These are phyloP conservation scores for Aureobasidium uvarum DNA, from an alignment of 2,329 filamentous ascomycete species.

Conservation along the genomic window DNA sequence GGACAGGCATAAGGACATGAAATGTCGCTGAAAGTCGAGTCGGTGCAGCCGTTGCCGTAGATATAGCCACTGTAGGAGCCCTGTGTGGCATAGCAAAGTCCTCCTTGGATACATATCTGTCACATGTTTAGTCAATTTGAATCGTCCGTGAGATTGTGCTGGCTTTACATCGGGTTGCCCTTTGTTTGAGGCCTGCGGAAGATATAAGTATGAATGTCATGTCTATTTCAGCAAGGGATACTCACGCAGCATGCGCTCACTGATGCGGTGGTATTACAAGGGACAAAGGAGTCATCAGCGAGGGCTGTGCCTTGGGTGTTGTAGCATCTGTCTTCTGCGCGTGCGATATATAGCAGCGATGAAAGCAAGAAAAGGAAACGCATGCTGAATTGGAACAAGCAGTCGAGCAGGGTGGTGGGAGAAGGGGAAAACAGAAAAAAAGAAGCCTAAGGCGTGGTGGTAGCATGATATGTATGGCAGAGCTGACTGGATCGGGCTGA, in stretches of 20 bases:
- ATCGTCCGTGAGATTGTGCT: neutral
- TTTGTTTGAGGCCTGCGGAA: slow-evolving; percentile 7
- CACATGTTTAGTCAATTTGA: neutral
- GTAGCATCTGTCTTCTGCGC: slow-evolving; percentile 1
- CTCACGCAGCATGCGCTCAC: slow-evolving; percentile 23
- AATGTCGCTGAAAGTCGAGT: neutral
- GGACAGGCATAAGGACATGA: slow-evolving; percentile 10
- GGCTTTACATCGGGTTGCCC: neutral
- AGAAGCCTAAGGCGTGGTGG: neutral
- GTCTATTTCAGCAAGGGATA: neutral
- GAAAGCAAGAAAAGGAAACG: neutral
- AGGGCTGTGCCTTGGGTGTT: slow-evolving; percentile 1
- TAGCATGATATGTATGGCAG: neutral
- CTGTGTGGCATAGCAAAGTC: slow-evolving; percentile 15
- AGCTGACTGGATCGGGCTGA: slow-evolving; percentile 2
- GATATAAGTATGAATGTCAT: neutral
- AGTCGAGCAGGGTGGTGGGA: too few relatives aligned
- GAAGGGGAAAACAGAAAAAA: neutral
- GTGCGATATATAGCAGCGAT: neutral
- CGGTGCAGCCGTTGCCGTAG: slow-evolving; percentile 21
- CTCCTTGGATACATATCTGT: slow-evolving; percentile 15
- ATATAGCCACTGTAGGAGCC: slow-evolving; percentile 16
- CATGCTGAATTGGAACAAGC: neutral
- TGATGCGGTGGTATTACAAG: neutral
- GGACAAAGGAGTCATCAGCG: neutral